Evolutionary conservation across 1,139 yeast genomes (phyloP), one percentile per base, ranked within the genome.

Genomic region (Pichia inconspicua): DNA sequence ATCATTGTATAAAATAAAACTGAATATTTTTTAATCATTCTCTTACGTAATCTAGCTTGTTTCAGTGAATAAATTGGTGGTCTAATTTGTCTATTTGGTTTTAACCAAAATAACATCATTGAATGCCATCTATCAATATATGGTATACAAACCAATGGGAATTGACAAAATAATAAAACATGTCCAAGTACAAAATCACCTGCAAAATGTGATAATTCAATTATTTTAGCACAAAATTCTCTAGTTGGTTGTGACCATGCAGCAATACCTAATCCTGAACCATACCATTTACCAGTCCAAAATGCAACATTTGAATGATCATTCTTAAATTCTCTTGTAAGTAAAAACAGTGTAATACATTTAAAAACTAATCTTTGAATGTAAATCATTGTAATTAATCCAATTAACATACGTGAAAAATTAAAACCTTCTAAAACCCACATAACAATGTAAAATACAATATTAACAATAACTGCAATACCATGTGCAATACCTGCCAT

Each of bases 201-300:
- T 30, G 96, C 95, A 69, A 92, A 92, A 72, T 90, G 95, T 53
- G 96, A 87, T 76, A 87, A 73, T 74, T 92, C 99, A 59, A 90
- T 86, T 57, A 83, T 77, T 78, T 92, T 92, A 60, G 97, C 97
- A 64, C 83, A 79, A 68, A 87, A 89, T 73, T 92, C 99, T 77
- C 99, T 87, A 45, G 87, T 67, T 56, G 99, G 98, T 73, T 92
- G 98, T 37, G 97, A 85, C 75, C 87, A 78, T 22, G 97, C 96
- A 81, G 86, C 83, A 82, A 86, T 84, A 55, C 98, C 98, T 72
- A 92, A 73, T 64, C 96, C 95, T 55, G 88, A 75, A 55, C 95
- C 90, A 70, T 90, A 88, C 99, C 99, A 92, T 71, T 90, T 90
- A 77, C 99, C 99, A 54, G 96, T 85, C 99, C 99, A 92, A 92